A percentile compares a stretch with the other conserved stretches of the same genome.
Conservation (phyloP, 2,329 filamentous ascomycete genomes). For the Paecilomyces formosus region DNA sequence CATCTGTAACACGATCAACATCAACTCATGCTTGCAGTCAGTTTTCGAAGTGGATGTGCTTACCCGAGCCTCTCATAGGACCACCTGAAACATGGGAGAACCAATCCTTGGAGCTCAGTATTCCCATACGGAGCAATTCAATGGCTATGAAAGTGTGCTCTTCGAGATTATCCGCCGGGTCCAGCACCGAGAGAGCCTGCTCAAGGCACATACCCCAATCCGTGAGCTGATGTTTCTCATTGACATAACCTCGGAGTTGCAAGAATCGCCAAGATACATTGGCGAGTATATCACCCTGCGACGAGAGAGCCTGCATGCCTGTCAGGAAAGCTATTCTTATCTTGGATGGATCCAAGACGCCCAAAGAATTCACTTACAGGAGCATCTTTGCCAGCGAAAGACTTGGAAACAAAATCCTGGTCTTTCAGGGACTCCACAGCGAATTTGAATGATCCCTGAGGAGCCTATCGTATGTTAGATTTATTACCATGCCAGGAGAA, state of each 20-base stretch:
- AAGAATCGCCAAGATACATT: conserved; percentile 85
- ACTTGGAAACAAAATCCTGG: conserved; percentile 60
- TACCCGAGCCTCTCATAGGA: conserved; percentile 51
- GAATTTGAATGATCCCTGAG: conserved; percentile 26
- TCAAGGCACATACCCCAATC: conserved; percentile 75
- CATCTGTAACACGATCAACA: conserved; percentile 43
- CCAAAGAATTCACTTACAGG: conserved; percentile 19
- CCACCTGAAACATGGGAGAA: conserved; percentile 51
- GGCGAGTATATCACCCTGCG: conserved; percentile 64
- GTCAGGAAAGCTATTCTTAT: conserved; percentile 6
- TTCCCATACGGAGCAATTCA: conserved; percentile 71
- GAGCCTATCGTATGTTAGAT: conserved; percentile 10
- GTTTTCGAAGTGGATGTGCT: conserved; percentile 3
- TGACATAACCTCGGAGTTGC: conserved; percentile 78
- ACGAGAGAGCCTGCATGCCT: conserved; percentile 39
- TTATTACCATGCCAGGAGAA: not conserved
- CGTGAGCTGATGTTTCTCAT: conserved; percentile 70
- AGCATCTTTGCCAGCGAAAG: conserved; percentile 51
- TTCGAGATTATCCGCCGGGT: conserved; percentile 54
- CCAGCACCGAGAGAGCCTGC: conserved; percentile 57
- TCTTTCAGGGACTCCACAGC: conserved; percentile 61
- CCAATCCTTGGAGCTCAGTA: conserved; percentile 66
- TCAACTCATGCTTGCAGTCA: conserved; percentile 4
- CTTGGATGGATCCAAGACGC: conserved; percentile 3
- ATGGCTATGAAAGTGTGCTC: conserved; percentile 77